These are phyloP conservation scores for Penicillium sp. DNA, from an alignment of 2,329 filamentous ascomycete species.

Conservation along the genomic window DNA sequence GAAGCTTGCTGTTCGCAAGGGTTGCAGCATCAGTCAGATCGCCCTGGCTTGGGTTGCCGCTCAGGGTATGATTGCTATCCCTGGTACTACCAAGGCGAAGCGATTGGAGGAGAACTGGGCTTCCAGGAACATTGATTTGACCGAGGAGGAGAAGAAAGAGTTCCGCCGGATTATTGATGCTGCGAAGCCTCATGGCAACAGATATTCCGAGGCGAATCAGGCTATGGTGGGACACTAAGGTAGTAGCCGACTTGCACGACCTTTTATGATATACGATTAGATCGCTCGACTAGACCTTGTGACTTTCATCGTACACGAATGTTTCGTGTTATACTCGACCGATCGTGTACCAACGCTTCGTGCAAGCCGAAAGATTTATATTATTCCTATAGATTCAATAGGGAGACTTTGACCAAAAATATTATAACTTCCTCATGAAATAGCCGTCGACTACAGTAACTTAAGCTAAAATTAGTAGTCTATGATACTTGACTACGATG, in stretches of 20 bases:
- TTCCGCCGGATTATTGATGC: constrained; percentile 7
- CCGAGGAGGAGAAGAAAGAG: constrained; percentile 6
- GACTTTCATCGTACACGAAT: no score
- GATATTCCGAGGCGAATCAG: constrained; percentile 1
- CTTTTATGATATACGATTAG: no score
- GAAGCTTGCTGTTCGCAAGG: constrained; percentile 4
- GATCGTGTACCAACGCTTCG: no score
- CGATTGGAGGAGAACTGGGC: constrained; percentile 12
- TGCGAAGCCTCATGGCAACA: constrained; percentile 6
- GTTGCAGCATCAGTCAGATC: constrained; percentile 5
- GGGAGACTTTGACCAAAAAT: no score
- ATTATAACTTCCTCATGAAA: no score
- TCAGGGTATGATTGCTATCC: constrained; percentile 15
- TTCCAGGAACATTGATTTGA: constrained; percentile 7
- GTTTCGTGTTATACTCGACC: no score
- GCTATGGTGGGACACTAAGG: constrained; percentile 7
- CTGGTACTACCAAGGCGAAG: constrained; percentile 10
- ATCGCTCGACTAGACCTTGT: no score
- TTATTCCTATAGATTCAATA: no score
- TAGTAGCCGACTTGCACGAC: background rate
- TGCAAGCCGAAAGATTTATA: no score
- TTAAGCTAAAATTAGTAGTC: no score
- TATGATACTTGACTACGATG: no score
- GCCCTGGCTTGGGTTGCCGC: constrained; percentile 13
- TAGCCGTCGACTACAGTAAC: no score